phyloP scores from a whole-genome alignment of 2,329 filamentous ascomycete genomes.

The Fusarium miscanthi region DNA sequence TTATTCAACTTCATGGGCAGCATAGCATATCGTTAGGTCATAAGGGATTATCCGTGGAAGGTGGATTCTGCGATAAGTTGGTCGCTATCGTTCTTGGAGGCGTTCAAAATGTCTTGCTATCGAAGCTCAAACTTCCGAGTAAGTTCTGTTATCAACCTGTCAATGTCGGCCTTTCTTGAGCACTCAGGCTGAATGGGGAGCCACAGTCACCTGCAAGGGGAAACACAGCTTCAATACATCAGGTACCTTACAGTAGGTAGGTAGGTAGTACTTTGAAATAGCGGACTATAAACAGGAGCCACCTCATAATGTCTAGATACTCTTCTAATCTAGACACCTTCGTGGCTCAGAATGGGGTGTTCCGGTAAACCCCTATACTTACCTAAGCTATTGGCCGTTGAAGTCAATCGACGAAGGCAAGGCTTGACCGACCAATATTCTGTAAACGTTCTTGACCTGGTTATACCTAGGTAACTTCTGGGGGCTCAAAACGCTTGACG shows the following conservation, averaged over 20 bases:
- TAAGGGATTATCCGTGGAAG: background rate
- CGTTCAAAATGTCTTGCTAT: background rate
- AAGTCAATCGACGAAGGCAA: background rate
- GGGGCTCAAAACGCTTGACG: background rate
- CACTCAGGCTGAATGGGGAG: background rate
- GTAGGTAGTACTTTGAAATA: background rate
- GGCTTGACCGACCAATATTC: background rate
- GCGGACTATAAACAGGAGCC: slow-evolving; percentile 12
- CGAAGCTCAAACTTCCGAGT: background rate
- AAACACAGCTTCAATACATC: slow-evolving; percentile 7
- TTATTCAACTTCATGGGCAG: slow-evolving; percentile 15
- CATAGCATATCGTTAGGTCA: background rate
- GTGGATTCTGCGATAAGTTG: background rate
- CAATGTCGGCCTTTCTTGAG: background rate
- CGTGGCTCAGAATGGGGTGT: background rate
- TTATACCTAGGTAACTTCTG: background rate
- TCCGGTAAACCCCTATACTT: background rate
- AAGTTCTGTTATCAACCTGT: background rate
- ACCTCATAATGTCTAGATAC: background rate
- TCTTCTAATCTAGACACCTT: background rate
- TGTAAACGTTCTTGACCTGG: background rate
- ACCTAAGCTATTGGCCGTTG: background rate
- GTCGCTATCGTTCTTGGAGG: background rate
- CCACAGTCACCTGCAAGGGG: slow-evolving; percentile 26
- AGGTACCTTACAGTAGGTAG: background rate